Evolutionary conservation across 2,329 filamentous ascomycete species (phyloP).

Genomic region (Colletotrichum gigasporum): DNA sequence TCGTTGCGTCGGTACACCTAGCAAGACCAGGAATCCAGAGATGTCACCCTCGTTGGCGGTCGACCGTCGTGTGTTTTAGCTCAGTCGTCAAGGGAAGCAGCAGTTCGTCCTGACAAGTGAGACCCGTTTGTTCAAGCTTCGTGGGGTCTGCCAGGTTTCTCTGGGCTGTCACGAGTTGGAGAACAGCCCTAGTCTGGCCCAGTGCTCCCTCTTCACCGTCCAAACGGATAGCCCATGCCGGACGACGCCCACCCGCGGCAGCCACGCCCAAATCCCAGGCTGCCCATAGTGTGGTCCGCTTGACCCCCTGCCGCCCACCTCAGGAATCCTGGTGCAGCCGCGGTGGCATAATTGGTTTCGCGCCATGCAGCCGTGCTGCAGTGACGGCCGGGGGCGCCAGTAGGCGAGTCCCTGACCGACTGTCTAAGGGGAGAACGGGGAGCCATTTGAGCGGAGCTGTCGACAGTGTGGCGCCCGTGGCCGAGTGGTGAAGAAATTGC

Average conservation of each 20-base stretch:
- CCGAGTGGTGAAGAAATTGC: constrained; percentile 3
- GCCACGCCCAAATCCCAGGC: constrained; percentile 22
- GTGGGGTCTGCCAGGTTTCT: constrained; percentile 29
- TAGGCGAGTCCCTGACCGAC: constrained; percentile 7
- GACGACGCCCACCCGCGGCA: constrained; percentile 24
- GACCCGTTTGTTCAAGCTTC: constrained; percentile 30
- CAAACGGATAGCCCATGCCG: constrained; percentile 29
- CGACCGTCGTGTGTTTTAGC: constrained; percentile 17
- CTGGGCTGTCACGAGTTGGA: constrained; percentile 16
- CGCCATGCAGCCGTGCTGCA: constrained; percentile 1
- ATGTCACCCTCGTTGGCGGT: background rate
- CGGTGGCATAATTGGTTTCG: constrained; percentile 15
- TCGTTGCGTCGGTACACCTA: too few species aligned
- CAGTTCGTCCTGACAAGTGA: constrained; percentile 19
- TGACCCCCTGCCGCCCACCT: background rate
- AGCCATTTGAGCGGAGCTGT: background rate
- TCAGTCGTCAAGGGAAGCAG: constrained; percentile 13
- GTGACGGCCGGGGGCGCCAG: constrained; percentile 12
- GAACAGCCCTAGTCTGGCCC: constrained; percentile 14
- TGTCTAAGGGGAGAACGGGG: background rate
- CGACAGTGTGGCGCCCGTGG: background rate
- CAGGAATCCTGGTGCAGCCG: constrained; percentile 8
- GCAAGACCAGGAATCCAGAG: background rate
- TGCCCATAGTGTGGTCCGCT: background rate
- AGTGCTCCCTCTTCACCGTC: constrained; percentile 22